Percentiles rank a stretch among this genome's conserved stretches.
These are phyloP conservation scores for Henckelia pumila DNA, from an alignment of 257 asterid genomes.

Conservation along the genomic window DNA sequence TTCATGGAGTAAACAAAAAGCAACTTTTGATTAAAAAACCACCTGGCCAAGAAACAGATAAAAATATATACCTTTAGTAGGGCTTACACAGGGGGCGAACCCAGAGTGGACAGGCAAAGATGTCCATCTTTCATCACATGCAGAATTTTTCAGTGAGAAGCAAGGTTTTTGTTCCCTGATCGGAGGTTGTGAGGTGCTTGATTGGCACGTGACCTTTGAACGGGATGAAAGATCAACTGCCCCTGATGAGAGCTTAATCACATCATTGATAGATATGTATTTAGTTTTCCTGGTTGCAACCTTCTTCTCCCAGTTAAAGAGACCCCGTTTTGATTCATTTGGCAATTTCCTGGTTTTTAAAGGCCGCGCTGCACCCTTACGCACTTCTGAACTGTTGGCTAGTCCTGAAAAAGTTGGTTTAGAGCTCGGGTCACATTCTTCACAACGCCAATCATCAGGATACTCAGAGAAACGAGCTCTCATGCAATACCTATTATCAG, in stretches of 20 bases:
- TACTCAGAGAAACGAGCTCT: neutral
- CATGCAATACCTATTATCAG: neutral
- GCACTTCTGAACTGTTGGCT: neutral
- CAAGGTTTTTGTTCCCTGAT: neutral
- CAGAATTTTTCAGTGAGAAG: neutral
- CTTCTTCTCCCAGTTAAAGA: neutral
- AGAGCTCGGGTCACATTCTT: neutral
- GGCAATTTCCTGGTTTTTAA: too few species aligned
- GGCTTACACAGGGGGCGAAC: neutral
- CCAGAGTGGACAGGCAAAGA: neutral
- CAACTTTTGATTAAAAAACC: neutral
- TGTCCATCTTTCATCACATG: neutral
- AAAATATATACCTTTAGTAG: neutral
- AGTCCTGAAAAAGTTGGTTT: neutral
- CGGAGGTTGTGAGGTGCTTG: neutral
- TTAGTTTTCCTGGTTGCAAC: neutral
- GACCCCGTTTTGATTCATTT: neutral
- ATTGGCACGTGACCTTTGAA: neutral
- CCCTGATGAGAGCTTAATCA: neutral
- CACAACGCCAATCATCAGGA: neutral
- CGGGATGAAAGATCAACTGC: neutral
- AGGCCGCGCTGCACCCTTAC: neutral
- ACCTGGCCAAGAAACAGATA: neutral
- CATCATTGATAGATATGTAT: neutral
- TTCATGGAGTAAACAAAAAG: neutral